phyloP scores from a whole-genome alignment of 257 asterid genomes.

The Petrea volubilis region DNA sequence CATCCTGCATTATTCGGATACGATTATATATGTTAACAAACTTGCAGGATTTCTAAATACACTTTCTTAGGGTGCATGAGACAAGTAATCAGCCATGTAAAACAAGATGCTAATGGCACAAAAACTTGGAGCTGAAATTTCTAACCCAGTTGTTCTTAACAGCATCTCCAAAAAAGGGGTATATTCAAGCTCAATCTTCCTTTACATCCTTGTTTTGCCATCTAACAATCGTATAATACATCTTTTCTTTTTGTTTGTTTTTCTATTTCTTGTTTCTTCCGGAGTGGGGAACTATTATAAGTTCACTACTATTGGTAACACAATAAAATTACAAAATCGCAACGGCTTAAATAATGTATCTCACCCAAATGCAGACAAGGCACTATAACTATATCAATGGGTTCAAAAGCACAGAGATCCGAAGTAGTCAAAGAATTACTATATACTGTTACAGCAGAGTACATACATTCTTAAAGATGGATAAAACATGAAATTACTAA shows the following conservation, averaged over 20 bases:
- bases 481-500: neutral
- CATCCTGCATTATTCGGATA: conserved; percentile 54
- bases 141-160: neutral
- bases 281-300: too few species aligned
- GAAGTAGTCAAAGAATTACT: neutral
- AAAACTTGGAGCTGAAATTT: neutral
- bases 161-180: neutral
- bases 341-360: too few species aligned
- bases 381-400: neutral
- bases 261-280: too few species aligned
- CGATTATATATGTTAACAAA: neutral
- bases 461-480: neutral
- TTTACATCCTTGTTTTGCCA: neutral
- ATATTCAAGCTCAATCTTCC: conserved; percentile 4
- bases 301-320: too few species aligned
- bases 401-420: neutral
- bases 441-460: neutral
- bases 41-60: neutral
- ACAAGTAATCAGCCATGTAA: neutral
- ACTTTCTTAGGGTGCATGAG: too few species aligned
- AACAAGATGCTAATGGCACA: neutral
- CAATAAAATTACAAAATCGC: too few species aligned
- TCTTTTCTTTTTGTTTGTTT: too few species aligned
- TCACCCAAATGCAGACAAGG: neutral
- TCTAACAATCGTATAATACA: neutral